Evolutionary conservation across 768 basidiomycete species (phyloP), one percentile per base, ranked within the genome.

Genomic region (Tremella mesenterica): DNA sequence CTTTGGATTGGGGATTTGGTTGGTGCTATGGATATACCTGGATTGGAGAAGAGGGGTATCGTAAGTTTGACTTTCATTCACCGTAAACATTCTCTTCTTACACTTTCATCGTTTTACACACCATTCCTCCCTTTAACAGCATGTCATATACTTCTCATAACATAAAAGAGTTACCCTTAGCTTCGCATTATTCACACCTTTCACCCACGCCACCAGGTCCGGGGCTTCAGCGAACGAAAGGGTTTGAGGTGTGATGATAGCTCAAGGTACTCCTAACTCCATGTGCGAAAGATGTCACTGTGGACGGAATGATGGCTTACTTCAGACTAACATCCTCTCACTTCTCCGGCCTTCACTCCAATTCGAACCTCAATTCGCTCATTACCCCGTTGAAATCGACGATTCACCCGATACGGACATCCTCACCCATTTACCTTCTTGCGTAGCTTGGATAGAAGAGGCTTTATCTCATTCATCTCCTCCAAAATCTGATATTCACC

Each of bases 1-100:
- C 74, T 95, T 1, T 93, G 89, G 90, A 80, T 95, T 21, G 89
- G 90, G 7, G 81, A 88, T 75, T 73, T 91, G 6, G 74, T 76
- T 6, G 86, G 84, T 59, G 86, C 88, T 0, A 76, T 79, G 50
- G 76, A 91, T 58, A 77, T 76, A 0, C 76, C 80, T 39, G 75
- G 73, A 2, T 79, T 93, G 55, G 81, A 80, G 65, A 73, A 75
- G n/a, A 79, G 83, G 57, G 81, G 82, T n/a, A 87, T 95, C 7
- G 71, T 73, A 46, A 59, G 69, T 58, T 18, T 52, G 0, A 84
- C 81, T 1, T 83, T 88, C 82, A 77, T 83, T 43, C 85, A 84
- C 1, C 79, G 78, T 50, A 73, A 86, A 3, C 79, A 8, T 48
- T 23, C 13, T 10, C 33, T 36, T 36, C 33, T 10, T 36, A 10